Base-by-base conservation (phyloP, 192 early-diverging fungal species). In the Backusella parvicylindrica region DNA sequence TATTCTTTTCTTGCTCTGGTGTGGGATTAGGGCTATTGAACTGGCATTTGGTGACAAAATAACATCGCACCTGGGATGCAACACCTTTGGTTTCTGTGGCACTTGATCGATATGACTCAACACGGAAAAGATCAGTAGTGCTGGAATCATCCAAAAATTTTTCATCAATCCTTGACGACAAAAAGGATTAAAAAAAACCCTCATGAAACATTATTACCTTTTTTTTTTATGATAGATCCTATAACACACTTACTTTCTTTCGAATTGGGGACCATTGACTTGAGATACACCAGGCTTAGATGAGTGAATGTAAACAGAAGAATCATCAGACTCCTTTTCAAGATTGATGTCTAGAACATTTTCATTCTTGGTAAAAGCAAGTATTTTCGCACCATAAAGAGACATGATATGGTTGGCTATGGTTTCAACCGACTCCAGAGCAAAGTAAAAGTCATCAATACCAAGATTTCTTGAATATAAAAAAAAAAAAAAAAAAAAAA, bases 361-460 rank as follows among this genome's bases (percentile, higher is more conserved):
- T 77, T 96, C 91, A 84, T 93, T 91, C 81, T 91, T 95, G 86
- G 95, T 97, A 83, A 87, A 94, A 66, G 95, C 93, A 28, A 91
- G 87, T 72, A 99, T 94, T 86, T 98, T 95, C 15, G 97, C 93
- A 76, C 93, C 96, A 77, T 99, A 99, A 12, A 99, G 87, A 26
- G 96, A 89, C 82, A 97, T 92, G 81, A 99, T 96, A 86, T 98
- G 96, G 76, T 95, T 91, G 47, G 95, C 96, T 70, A 99, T 95
- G 35, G 93, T 92, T 68, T 95, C 94, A 35, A 95, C 90, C 18
- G 86, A 85, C 86, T 99, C 96, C 37, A 92, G 85, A 83, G 94
- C 91, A 87, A 99, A 99, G 89, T 99, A 99, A 88, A 93, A 94
- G 89, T 99, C 97, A 84, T 99, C 97, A 79, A 99, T 96, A 74